These are phyloP conservation scores for Aureobasidium sp. DNA, from an alignment of 2,329 filamentous ascomycete genomes.

Conservation along the genomic window DNA sequence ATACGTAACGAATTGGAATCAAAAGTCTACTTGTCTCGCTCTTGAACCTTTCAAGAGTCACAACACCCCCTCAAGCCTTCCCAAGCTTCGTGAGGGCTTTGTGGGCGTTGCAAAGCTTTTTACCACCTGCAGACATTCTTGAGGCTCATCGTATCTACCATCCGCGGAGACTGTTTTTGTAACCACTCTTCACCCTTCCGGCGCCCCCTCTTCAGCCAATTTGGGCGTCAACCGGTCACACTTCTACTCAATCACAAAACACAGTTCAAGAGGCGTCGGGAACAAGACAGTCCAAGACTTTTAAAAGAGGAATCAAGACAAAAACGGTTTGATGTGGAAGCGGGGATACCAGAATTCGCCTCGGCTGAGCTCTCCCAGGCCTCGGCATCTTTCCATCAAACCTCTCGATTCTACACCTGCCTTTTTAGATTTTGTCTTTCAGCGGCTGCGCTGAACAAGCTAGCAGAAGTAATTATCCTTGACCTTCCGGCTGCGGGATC, in stretches of 20 bases:
- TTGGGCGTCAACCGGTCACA: neutral
- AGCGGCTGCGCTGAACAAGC: neutral
- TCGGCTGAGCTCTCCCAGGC: neutral
- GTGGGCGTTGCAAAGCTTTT: neutral
- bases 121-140: neutral
- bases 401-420: neutral
- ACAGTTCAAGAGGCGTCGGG: neutral
- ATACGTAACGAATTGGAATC: conserved; percentile 6
- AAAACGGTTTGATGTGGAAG: neutral
- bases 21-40: neutral
- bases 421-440: neutral
- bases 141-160: neutral
- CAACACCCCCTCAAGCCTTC: neutral
- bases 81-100: conserved; percentile 6
- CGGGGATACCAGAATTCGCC: neutral
- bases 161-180: neutral
- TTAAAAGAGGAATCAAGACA: neutral
- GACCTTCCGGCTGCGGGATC: neutral
- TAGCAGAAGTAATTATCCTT: neutral
- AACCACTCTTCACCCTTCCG: neutral
- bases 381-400: neutral
- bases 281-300: neutral
- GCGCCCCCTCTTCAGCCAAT: neutral
- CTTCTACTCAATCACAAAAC: neutral
- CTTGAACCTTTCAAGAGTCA: neutral